phyloP scores from a whole-genome alignment of 495 filamentous ascomycete genomes.

The Cudoniella acicularis region DNA sequence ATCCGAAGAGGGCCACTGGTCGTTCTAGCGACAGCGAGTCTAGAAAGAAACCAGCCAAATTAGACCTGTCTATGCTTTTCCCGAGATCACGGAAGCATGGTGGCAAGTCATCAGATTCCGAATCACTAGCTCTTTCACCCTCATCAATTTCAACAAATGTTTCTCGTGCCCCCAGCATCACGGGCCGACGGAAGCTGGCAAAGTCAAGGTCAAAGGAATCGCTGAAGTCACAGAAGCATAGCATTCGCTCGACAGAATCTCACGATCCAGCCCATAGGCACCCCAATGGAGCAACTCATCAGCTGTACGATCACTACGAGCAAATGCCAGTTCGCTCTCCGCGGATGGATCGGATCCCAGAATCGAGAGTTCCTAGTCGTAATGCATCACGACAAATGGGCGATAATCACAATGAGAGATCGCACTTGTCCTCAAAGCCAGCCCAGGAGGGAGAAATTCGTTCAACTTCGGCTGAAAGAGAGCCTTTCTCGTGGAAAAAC shows the following conservation, averaged over 20 bases:
- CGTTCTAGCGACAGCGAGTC: constrained; percentile 1
- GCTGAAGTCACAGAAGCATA: constrained; percentile 28
- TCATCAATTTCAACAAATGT: constrained; percentile 31
- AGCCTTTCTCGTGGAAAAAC: constrained; percentile 24
- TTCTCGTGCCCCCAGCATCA: constrained; percentile 21
- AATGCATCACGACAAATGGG: neutral
- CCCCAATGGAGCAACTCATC: constrained; percentile 26
- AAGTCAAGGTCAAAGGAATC: constrained; percentile 21
- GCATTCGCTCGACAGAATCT: constrained; percentile 29
- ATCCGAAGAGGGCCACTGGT: no score
- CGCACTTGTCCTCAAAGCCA: neutral
- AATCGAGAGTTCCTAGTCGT: constrained; percentile 3
- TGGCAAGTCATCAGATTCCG: constrained; percentile 24
- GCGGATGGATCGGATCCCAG: constrained; percentile 32
- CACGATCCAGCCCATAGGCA: constrained; percentile 8
- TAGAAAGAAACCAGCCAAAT: constrained; percentile 46
- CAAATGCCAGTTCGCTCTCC: constrained; percentile 39
- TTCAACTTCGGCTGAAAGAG: neutral
- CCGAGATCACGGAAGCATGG: constrained; percentile 29
- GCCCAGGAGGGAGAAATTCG: neutral
- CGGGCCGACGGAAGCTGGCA: constrained; percentile 23
- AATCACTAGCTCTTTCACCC: constrained; percentile 35
- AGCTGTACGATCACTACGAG: constrained; percentile 52
- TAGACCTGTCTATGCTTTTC: constrained; percentile 42
- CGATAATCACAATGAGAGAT: neutral